Evolutionary conservation across 352 stramenopile species (phyloP).

Genomic region (Blastocystis sp.): DNA sequence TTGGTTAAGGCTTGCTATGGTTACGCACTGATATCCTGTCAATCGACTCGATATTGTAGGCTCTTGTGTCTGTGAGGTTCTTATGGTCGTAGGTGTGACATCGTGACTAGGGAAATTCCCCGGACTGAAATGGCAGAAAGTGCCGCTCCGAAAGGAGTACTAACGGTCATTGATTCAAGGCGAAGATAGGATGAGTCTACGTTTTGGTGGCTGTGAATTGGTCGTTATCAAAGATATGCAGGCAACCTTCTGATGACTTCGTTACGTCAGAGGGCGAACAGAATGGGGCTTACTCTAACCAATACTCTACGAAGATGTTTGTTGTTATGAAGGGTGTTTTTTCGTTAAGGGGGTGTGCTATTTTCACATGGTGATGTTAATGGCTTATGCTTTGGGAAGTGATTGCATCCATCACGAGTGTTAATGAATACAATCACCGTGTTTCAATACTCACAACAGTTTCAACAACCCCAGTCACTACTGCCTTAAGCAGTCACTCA

Average conservation of each 20-base stretch:
- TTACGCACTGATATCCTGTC: slow-evolving; percentile 24
- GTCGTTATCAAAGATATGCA: slow-evolving; percentile 64
- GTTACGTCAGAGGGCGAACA: slow-evolving; percentile 47
- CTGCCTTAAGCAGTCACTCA: too few species aligned
- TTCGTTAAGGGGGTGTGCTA: too few species aligned
- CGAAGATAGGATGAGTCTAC: slow-evolving; percentile 63
- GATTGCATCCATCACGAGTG: too few species aligned
- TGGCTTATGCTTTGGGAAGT: too few species aligned
- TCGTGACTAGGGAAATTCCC: slow-evolving; percentile 65
- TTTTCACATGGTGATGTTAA: too few species aligned
- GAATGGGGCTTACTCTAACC: slow-evolving; percentile 66
- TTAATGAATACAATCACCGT: too few species aligned
- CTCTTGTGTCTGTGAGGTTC: background rate
- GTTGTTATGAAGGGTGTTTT: too few species aligned
- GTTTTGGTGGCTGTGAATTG: slow-evolving; percentile 54
- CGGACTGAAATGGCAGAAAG: slow-evolving; percentile 66
- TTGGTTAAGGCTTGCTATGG: slow-evolving; percentile 69
- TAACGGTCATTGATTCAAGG: slow-evolving; percentile 43
- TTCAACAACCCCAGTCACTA: too few species aligned
- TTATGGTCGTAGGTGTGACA: slow-evolving; percentile 16
- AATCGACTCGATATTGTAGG: background rate
- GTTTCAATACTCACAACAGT: too few species aligned
- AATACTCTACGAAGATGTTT: slow-evolving; percentile 32
- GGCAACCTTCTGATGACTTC: slow-evolving; percentile 32
- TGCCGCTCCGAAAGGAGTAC: slow-evolving; percentile 67